phyloP scores from a whole-genome alignment of 352 stramenopile species.

The Pythium phragmiticola region DNA sequence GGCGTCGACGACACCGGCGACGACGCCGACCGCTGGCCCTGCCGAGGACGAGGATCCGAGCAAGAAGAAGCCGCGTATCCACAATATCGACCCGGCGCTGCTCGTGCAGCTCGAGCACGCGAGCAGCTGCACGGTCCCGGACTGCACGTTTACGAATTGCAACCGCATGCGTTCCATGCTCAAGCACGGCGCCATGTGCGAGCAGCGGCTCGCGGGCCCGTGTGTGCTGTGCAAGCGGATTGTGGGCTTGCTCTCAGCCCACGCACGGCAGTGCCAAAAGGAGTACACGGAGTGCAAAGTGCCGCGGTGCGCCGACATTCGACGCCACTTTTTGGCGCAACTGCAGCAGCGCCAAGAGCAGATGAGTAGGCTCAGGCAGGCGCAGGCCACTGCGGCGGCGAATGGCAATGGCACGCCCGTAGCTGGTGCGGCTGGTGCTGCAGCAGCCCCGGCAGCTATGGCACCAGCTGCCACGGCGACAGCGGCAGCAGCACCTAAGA shows the following conservation, averaged over 20 bases:
- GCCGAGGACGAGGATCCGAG: conserved; percentile 69
- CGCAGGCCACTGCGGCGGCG: conserved; percentile 23
- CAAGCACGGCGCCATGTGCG: conserved; percentile 85
- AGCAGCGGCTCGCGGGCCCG: conserved; percentile 74
- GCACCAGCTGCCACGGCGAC: neutral
- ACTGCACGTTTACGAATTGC: conserved; percentile 86
- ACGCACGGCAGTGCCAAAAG: conserved; percentile 82
- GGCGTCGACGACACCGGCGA: neutral
- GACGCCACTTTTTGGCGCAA: conserved; percentile 78
- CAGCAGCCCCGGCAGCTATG: conserved; percentile 4
- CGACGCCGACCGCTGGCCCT: neutral
- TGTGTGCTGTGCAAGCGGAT: conserved; percentile 88
- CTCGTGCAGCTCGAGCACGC: conserved; percentile 84
- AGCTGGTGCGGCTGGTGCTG: neutral
- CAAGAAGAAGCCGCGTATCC: conserved; percentile 89
- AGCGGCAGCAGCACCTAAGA: neutral
- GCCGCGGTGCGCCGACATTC: conserved; percentile 82
- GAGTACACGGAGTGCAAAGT: conserved; percentile 77
- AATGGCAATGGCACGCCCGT: conserved; percentile 1
- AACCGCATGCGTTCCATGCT: conserved; percentile 88
- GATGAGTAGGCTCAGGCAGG: conserved; percentile 42
- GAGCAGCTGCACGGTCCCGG: conserved; percentile 61
- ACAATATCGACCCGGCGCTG: conserved; percentile 88
- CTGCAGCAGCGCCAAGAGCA: conserved; percentile 75
- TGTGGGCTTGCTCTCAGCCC: conserved; percentile 75